Conservation (phyloP, 2,329 filamentous ascomycete genomes). For the Colletotrichum shisoi region DNA sequence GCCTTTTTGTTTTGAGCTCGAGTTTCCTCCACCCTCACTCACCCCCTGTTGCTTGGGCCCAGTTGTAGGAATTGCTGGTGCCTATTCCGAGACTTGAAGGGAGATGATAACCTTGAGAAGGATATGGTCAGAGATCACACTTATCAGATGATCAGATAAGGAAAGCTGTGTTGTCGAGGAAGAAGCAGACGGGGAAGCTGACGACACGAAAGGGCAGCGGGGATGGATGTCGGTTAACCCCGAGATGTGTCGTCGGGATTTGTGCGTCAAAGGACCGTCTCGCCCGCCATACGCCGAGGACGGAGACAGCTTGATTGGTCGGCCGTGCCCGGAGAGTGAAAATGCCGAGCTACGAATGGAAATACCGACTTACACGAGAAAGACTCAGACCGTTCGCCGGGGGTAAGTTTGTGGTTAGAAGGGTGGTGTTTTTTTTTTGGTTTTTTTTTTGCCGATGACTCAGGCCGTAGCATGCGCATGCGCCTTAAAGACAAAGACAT, state of each 20-base stretch:
- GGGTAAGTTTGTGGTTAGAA: no score
- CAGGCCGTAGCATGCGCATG: no score
- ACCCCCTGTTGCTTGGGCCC: not conserved
- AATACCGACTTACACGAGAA: constrained; percentile 29
- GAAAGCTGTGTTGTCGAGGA: not conserved
- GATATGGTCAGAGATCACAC: not conserved
- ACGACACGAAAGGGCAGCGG: not conserved
- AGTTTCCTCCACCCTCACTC: not conserved
- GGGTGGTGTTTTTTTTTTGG: no score
- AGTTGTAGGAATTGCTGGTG: not conserved
- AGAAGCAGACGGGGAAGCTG: not conserved
- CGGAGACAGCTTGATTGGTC: not conserved
- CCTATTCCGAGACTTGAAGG: not conserved
- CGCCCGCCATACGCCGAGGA: constrained; percentile 31
- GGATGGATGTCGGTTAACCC: constrained; percentile 23
- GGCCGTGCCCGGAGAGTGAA: fast-evolving
- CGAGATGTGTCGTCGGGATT: constrained; percentile 21
- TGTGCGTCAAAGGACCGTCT: not conserved
- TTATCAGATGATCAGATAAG: constrained; percentile 32
- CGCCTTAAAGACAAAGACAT: no score
- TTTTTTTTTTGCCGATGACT: no score
- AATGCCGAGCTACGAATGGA: not conserved
- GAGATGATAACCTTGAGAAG: not conserved
- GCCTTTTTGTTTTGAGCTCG: constrained; percentile 29
- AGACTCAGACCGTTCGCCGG: no score